Evolutionary conservation across 2,329 filamentous ascomycete species (phyloP).

Genomic region (Hysterium pulicare): DNA sequence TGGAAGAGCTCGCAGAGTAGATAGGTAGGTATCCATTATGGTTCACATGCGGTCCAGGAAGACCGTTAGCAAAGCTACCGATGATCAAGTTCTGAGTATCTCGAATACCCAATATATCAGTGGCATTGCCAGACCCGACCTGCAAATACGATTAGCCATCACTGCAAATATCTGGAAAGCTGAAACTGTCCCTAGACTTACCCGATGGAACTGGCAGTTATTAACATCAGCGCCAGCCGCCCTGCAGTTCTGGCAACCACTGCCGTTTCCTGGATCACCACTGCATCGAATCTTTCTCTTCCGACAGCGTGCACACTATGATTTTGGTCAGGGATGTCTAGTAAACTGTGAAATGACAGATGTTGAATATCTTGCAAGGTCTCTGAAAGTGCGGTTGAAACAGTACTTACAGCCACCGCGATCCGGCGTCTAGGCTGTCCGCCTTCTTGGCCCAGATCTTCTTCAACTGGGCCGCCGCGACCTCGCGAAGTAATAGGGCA

Average conservation of each 20-base stretch:
- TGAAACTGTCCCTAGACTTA: slow-evolving; percentile 43
- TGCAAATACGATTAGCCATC: slow-evolving; percentile 7
- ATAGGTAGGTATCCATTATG: slow-evolving; percentile 20
- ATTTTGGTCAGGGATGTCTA: neutral
- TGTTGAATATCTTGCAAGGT: neutral
- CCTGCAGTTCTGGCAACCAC: slow-evolving; percentile 79
- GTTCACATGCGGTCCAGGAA: slow-evolving; percentile 16
- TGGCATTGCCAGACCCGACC: slow-evolving; percentile 31
- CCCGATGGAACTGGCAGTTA: slow-evolving; percentile 76
- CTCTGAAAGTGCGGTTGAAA: too few relatives aligned
- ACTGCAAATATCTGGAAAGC: neutral
- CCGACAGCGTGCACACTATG: slow-evolving; percentile 80
- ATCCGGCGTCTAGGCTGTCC: slow-evolving; percentile 49
- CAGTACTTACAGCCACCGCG: slow-evolving; percentile 36
- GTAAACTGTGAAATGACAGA: neutral
- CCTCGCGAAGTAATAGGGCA: slow-evolving; percentile 19
- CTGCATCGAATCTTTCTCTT: slow-evolving; percentile 95
- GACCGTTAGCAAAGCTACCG: slow-evolving; percentile 9
- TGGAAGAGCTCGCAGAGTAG: slow-evolving; percentile 11
- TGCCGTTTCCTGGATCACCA: slow-evolving; percentile 73
- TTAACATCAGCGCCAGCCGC: slow-evolving; percentile 61
- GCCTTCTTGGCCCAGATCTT: slow-evolving; percentile 30
- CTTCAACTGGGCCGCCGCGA: slow-evolving; percentile 10
- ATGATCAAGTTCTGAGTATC: too few relatives aligned
- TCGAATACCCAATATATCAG: slow-evolving; percentile 10